A percentile compares a stretch with the other conserved stretches of the same genome.
Conservation (phyloP, 257 asterid genomes). For the Solanum pimpinellifolium region DNA sequence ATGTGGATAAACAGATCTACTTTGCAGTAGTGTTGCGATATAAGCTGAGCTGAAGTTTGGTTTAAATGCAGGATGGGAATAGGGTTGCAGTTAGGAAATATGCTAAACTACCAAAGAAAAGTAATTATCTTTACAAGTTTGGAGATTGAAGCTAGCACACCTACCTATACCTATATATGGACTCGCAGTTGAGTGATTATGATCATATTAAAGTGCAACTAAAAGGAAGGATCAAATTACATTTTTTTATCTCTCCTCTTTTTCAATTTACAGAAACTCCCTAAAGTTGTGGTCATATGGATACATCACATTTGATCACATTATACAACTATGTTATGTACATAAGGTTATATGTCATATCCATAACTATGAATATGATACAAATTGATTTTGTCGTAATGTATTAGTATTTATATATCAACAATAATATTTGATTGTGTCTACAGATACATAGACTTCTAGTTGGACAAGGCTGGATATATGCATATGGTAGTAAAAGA, state of each 20-base stretch:
- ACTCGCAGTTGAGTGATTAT: neutral
- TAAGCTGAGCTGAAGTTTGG: neutral
- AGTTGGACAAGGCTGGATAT: neutral
- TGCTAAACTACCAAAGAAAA: neutral
- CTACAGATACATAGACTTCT: neutral
- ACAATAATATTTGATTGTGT: neutral
- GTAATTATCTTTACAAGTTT: neutral
- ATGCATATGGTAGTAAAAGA: neutral
- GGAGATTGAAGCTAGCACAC: neutral
- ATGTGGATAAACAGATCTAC: neutral
- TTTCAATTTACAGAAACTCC: no score
- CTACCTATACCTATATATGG: neutral
- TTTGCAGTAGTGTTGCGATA: neutral
- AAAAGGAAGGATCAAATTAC: neutral
- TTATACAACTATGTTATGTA: neutral
- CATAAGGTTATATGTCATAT: neutral
- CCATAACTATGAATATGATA: neutral
- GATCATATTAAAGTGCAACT: neutral
- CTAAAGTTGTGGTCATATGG: neutral
- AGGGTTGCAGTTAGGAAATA: neutral
- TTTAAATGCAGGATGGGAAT: neutral
- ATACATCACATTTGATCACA: neutral
- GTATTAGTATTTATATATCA: neutral
- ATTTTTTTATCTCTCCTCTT: no score
- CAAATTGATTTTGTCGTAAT: neutral